phyloP scores from a whole-genome alignment of 2,329 filamentous ascomycete genomes.

The Monosporascus sp. region DNA sequence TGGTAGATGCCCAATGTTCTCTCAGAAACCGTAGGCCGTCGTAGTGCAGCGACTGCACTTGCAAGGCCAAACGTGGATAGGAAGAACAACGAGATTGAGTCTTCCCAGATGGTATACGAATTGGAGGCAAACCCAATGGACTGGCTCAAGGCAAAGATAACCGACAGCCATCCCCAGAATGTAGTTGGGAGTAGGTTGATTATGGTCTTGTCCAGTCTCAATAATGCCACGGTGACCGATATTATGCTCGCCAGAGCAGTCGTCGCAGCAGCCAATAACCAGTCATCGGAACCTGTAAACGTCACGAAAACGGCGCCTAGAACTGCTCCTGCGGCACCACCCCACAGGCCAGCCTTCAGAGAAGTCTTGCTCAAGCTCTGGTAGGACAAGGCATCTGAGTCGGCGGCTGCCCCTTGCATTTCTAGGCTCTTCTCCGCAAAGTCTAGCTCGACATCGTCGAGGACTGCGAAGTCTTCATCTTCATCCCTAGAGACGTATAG shows the following conservation, averaged over 20 bases:
- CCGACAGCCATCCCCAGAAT: slow-evolving; percentile 83
- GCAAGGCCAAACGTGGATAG: slow-evolving; percentile 79
- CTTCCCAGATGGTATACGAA: slow-evolving; percentile 98
- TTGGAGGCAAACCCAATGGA: slow-evolving; percentile 95
- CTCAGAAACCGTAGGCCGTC: slow-evolving; percentile 61
- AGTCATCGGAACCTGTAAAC: slow-evolving; percentile 33
- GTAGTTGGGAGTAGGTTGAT: slow-evolving; percentile 60
- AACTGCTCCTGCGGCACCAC: slow-evolving; percentile 28
- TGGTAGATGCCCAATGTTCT: slow-evolving; percentile 77
- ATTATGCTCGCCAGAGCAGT: slow-evolving; percentile 41
- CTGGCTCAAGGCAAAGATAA: slow-evolving; percentile 76
- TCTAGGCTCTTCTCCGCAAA: slow-evolving; percentile 55
- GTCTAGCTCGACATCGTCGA: slow-evolving; percentile 54
- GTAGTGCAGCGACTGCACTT: slow-evolving; percentile 69
- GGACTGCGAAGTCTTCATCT: slow-evolving; percentile 48
- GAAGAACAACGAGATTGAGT: slow-evolving; percentile 89
- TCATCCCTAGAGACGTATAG: slow-evolving; percentile 63
- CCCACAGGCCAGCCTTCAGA: slow-evolving; percentile 30
- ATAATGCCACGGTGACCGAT: slow-evolving; percentile 36
- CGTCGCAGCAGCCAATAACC: slow-evolving; percentile 34
- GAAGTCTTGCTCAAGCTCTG: slow-evolving; percentile 35
- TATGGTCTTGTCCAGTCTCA: slow-evolving; percentile 39
- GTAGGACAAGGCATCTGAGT: slow-evolving; percentile 25
- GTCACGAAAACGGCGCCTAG: slow-evolving; percentile 26
- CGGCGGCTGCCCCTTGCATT: slow-evolving; percentile 33